Base-by-base conservation (phyloP, 768 basidiomycete genomes). In the Clathrus columnatus region DNA sequence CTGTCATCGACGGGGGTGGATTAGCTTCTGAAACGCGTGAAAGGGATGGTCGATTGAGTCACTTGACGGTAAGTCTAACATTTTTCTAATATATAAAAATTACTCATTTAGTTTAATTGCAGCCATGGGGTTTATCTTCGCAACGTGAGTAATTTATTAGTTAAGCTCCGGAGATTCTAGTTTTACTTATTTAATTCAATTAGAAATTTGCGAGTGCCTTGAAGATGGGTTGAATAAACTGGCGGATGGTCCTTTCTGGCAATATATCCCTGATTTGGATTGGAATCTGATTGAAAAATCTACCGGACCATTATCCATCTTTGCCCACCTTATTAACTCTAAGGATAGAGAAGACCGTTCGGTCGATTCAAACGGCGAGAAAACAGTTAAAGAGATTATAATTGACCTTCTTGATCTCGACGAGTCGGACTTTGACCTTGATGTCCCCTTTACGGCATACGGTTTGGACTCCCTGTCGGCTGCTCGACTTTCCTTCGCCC, bases 211-310 rank as follows among this genome's bases (percentile, higher is more conserved):
- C 51, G 58, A 61, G 23, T 70, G 64, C 60, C 59, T 70, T 26
- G 66, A 64, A 44, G 67, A 74, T 48, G 70, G 66, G 7, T 63
- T 74, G 24, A 55, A 20, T 7, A 62, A 63, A 46, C 57, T 72
- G 26, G 61, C 57, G 14, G 65, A 61, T 29, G 61, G 60, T 4
- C 57, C 61, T 14, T 57, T 63, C 32, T 56, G 54, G 24, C 57
- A 60, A 21, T 71, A 72, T 54, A 62, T 72, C 44, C 72, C 72
- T 0, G 65, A 69, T 43, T 57, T 72, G 23, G 63, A 70, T 29
- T 70, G 71, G 70, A 56, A 29, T 6, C 43, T 52, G 0, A 56
- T 70, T 18, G 60, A 65, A 10, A 55, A 59, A 27, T 59, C 61
- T 30, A 50, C 67, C 7, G 67, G 67, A 14, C 11, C 53, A 2